Evolutionary conservation across 345 rosid species (phyloP).

Genomic region (Hypericum androsaemum): DNA sequence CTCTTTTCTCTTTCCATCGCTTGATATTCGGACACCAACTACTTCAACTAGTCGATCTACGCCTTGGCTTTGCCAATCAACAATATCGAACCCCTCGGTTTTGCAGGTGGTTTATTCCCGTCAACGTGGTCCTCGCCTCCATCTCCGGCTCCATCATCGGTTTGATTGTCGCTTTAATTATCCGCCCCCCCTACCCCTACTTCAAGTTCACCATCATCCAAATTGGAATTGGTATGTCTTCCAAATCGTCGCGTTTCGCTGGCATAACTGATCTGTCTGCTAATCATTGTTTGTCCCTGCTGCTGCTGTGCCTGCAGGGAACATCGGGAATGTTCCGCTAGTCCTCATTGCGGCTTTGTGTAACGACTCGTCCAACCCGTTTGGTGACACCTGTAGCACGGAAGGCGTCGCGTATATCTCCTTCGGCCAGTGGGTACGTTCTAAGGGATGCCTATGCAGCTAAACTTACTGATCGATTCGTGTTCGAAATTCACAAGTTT

Average conservation of each 20-base stretch:
- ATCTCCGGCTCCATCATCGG: constrained; percentile 81
- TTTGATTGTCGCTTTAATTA: constrained; percentile 42
- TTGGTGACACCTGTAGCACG: constrained; percentile 78
- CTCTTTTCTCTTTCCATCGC: too few relatives aligned
- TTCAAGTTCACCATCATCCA: constrained; percentile 88
- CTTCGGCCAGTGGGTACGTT: constrained; percentile 93
- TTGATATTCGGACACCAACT: too few relatives aligned
- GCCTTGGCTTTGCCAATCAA: too few relatives aligned
- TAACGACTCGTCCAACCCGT: constrained; percentile 74
- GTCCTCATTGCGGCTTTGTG: constrained; percentile 89
- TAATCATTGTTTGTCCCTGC: too few relatives aligned
- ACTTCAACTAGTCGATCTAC: too few relatives aligned
- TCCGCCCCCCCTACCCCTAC: constrained; percentile 89
- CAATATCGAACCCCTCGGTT: too few relatives aligned
- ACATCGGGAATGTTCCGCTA: constrained; percentile 97
- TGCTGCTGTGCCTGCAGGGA: constrained; percentile 42
- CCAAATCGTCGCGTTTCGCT: too few relatives aligned
- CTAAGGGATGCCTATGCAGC: background rate
- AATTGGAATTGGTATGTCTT: constrained; percentile 68
- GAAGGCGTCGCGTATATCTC: constrained; percentile 97
- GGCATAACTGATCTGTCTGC: too few relatives aligned
- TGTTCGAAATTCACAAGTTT: background rate
- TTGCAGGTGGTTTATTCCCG: constrained; percentile 96
- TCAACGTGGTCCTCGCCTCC: constrained; percentile 65
- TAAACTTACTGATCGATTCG: constrained; percentile 1